A percentile compares a stretch with the other conserved stretches of the same genome.
These are phyloP conservation scores for Boletus pseudo-olivaceus DNA, from an alignment of 768 basidiomycete genomes.

Conservation along the genomic window DNA sequence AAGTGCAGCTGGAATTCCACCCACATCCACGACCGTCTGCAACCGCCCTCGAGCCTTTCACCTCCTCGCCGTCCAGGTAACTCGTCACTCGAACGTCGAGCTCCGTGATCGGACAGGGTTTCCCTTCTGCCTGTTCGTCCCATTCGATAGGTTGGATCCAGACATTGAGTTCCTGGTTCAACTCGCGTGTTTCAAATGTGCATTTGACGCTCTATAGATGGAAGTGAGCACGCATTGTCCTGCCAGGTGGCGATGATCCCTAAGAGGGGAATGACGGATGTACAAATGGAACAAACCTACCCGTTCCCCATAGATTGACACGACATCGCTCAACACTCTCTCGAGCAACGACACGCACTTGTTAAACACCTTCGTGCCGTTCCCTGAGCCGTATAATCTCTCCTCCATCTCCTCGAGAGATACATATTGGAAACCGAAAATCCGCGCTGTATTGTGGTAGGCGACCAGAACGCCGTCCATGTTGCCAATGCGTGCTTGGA, in stretches of 20 bases:
- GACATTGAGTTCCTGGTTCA: slow-evolving; percentile 45
- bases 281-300: slow-evolving; percentile 36
- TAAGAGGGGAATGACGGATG: neutral
- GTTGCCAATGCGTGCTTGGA: slow-evolving; percentile 93
- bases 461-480: slow-evolving; percentile 95
- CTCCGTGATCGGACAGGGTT: slow-evolving; percentile 49
- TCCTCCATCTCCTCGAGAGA: slow-evolving; percentile 85
- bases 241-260: neutral
- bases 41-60: slow-evolving; percentile 37
- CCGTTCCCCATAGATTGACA: slow-evolving; percentile 58
- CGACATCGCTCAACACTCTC: slow-evolving; percentile 53
- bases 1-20: neutral
- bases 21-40: slow-evolving; percentile 18
- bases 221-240: neutral
- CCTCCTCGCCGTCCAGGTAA: slow-evolving; percentile 39
- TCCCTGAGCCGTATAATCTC: slow-evolving; percentile 57
- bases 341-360: slow-evolving; percentile 74
- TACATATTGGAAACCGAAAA: slow-evolving; percentile 95
- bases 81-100: slow-evolving; percentile 49
- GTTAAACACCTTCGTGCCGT: slow-evolving; percentile 70
- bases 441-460: slow-evolving; percentile 80
- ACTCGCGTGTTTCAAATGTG: slow-evolving; percentile 56
- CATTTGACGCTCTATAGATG: slow-evolving; percentile 48
- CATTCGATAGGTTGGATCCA: slow-evolving; percentile 65
- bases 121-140: slow-evolving; percentile 34